Evolutionary conservation across 495 filamentous ascomycete species (phyloP).

Genomic region (Talaromyces wortmannii): DNA sequence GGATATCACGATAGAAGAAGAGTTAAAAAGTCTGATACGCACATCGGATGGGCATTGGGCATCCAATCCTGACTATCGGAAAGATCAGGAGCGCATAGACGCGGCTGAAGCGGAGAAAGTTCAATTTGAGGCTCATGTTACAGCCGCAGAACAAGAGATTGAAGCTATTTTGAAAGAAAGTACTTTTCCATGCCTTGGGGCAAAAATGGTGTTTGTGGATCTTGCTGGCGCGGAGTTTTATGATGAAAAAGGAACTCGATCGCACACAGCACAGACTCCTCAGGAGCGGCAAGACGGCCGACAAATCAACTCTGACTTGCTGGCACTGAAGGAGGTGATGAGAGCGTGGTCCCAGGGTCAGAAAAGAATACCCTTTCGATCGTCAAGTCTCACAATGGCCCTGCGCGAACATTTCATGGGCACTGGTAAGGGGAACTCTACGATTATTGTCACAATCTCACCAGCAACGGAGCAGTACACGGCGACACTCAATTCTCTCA

Average conservation of each 20-base stretch:
- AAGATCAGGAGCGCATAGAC: slow-evolving; percentile 15
- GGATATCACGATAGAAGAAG: slow-evolving; percentile 17
- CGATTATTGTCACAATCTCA: slow-evolving; percentile 17
- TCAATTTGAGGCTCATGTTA: slow-evolving; percentile 13
- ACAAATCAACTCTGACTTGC: slow-evolving; percentile 22
- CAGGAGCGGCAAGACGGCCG: slow-evolving; percentile 16
- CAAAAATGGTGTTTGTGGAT: slow-evolving; percentile 20
- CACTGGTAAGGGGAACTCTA: slow-evolving; percentile 6
- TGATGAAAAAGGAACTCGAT: slow-evolving; percentile 2
- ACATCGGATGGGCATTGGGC: slow-evolving; percentile 10
- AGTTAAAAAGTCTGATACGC: slow-evolving; percentile 2
- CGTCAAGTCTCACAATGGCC: slow-evolving; percentile 20
- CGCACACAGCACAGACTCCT: slow-evolving; percentile 8
- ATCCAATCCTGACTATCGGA: slow-evolving; percentile 10
- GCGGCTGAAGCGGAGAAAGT: slow-evolving; percentile 15
- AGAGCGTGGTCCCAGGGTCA: slow-evolving; percentile 10
- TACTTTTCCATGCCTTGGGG: slow-evolving; percentile 11
- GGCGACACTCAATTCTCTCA: slow-evolving; percentile 18
- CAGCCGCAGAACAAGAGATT: slow-evolving; percentile 10
- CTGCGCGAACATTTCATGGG: slow-evolving; percentile 14
- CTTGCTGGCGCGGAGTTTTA: slow-evolving; percentile 18
- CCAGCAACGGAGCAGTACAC: slow-evolving; percentile 10
- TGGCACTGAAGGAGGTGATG: slow-evolving; percentile 23
- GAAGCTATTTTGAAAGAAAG: slow-evolving; percentile 1
- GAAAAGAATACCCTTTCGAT: slow-evolving; percentile 15